Percentiles rank a stretch among this genome's conserved stretches.
Evolutionary conservation across 1,284 basidiomycete genomes (phyloP).

Genomic region (Malassezia furfur): DNA sequence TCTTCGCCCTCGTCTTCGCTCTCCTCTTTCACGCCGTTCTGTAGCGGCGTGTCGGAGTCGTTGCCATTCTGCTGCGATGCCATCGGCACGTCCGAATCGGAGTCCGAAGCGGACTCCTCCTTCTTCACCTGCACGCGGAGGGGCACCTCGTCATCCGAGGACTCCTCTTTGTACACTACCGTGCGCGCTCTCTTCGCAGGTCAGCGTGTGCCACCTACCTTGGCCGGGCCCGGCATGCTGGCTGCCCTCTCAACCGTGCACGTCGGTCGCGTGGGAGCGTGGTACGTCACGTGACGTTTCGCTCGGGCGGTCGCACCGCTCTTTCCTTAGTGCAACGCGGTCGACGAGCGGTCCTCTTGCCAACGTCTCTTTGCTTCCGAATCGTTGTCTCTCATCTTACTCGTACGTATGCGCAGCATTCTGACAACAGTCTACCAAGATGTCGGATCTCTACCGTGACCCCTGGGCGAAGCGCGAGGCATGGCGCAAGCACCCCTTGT

Average conservation of each 20-base stretch:
- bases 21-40: conserved; percentile 19
- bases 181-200: conserved; percentile 6
- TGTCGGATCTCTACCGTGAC: conserved; percentile 21
- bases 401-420: too few species aligned
- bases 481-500: conserved; percentile 48
- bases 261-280: too few species aligned
- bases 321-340: background rate
- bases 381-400: too few species aligned
- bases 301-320: background rate
- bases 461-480: conserved; percentile 47
- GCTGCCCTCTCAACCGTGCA: background rate
- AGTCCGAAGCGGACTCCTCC: conserved; percentile 13
- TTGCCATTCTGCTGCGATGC: conserved; percentile 18
- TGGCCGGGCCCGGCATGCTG: background rate
- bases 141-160: conserved; percentile 23
- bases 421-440: background rate
- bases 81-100: conserved; percentile 28
- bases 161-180: conserved; percentile 20
- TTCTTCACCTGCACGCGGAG: conserved; percentile 49
- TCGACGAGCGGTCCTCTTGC: too few species aligned
- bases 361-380: too few species aligned
- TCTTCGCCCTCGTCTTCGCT: conserved; percentile 18
- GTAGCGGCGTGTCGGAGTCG: conserved; percentile 24
- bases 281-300: too few species aligned
- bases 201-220: background rate